Conservation (phyloP, 1,284 basidiomycete species). For the Malassezia yamatoensis region DNA sequence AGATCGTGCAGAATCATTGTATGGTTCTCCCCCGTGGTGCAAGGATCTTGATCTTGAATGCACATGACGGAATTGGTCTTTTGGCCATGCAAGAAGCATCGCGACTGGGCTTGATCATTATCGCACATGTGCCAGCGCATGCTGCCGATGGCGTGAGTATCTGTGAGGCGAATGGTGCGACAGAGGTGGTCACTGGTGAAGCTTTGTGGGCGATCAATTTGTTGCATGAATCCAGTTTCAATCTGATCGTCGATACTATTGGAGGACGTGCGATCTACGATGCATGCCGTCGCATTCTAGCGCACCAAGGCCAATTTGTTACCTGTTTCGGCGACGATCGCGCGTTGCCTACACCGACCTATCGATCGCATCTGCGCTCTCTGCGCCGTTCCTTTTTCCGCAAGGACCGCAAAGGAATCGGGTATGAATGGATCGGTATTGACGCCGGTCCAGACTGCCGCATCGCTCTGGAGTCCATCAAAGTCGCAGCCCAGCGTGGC, state of each 20-base stretch:
- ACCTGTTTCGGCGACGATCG: slow-evolving; percentile 48
- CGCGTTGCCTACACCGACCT: slow-evolving; percentile 35
- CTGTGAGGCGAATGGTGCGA: slow-evolving; percentile 48
- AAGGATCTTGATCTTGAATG: slow-evolving; percentile 49
- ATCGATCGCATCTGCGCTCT: slow-evolving; percentile 43
- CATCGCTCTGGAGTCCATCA: slow-evolving; percentile 39
- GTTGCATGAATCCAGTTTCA: slow-evolving; percentile 49
- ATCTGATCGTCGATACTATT: slow-evolving; percentile 46
- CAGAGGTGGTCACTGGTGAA: slow-evolving; percentile 49
- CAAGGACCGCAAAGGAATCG: slow-evolving; percentile 49
- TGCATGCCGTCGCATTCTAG: slow-evolving; percentile 48
- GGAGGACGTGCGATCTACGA: slow-evolving; percentile 48
- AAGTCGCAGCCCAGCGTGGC: slow-evolving; percentile 33
- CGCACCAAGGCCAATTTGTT: slow-evolving; percentile 45
- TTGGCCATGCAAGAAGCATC: slow-evolving; percentile 49
- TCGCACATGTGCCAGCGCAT: slow-evolving; percentile 48
- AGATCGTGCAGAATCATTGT: slow-evolving; percentile 49
- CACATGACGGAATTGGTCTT: slow-evolving; percentile 49
- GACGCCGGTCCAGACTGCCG: slow-evolving; percentile 36
- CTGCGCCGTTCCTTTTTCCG: slow-evolving; percentile 49
- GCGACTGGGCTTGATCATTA: slow-evolving; percentile 48
- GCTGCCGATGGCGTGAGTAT: slow-evolving; percentile 45
- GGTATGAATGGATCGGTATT: slow-evolving; percentile 47
- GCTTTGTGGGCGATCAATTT: slow-evolving; percentile 49
- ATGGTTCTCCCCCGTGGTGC: slow-evolving; percentile 42